Conservation (phyloP, 495 filamentous ascomycete species). For the Penicillium desertorum region DNA sequence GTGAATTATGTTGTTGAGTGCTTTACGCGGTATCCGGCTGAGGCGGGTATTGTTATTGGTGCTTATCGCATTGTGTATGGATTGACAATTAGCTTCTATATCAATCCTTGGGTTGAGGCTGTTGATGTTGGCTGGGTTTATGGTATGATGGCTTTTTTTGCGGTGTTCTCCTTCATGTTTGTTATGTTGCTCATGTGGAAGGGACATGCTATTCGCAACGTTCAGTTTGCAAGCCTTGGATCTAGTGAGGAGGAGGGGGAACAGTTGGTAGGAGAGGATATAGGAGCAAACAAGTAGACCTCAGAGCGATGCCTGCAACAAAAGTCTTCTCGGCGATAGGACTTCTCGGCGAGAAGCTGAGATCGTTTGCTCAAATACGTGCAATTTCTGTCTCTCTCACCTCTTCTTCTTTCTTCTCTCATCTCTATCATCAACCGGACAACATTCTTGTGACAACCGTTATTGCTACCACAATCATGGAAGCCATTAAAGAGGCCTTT, state of each 20-base stretch:
- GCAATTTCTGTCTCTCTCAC: no score
- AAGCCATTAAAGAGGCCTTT: constrained; percentile 76
- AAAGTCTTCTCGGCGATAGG: no score
- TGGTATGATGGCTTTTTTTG: constrained; percentile 53
- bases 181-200: constrained; percentile 36
- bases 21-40: constrained; percentile 42
- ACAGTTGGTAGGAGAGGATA: constrained; percentile 13
- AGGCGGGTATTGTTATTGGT: constrained; percentile 43
- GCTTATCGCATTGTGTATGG: constrained; percentile 46
- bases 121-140: constrained; percentile 53
- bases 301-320: no score
- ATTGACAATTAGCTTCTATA: constrained; percentile 48
- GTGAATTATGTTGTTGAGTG: constrained; percentile 53
- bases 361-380: no score
- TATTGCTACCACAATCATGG: constrained; percentile 40
- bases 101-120: constrained; percentile 45
- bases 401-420: no score
- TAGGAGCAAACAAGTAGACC: no score
- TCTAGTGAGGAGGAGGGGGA: constrained; percentile 33
- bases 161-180: constrained; percentile 39
- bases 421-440: no score
- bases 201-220: constrained; percentile 27
- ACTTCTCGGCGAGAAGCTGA: no score
- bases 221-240: constrained; percentile 26
- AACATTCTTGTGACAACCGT: no score